Conservation (phyloP, 345 rosid species). For the Gossypium bickii region DNA sequence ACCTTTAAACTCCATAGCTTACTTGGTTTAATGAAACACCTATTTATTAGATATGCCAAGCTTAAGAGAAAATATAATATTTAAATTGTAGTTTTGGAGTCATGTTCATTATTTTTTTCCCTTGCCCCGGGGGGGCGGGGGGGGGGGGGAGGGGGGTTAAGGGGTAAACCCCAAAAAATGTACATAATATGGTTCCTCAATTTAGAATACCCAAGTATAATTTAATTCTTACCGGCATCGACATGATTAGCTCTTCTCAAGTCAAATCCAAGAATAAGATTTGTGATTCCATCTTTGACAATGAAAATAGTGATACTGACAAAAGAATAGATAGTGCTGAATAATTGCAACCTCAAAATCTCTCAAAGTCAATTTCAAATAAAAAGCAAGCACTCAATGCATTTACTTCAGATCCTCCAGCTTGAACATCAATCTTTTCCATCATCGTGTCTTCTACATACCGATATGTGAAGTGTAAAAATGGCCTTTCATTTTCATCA, state of each 20-base stretch:
- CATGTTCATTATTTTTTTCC: neutral
- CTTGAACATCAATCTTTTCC: neutral
- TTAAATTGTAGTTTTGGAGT: neutral
- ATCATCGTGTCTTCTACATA: neutral
- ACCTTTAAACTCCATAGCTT: neutral
- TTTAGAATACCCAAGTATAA: neutral
- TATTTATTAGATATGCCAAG: neutral
- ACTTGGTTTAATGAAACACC: neutral
- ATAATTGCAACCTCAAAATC: neutral
- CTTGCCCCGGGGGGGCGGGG: no score
- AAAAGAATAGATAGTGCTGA: neutral
- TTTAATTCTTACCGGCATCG: neutral
- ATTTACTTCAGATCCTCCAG: neutral
- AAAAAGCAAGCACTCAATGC: neutral
- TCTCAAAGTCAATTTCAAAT: neutral
- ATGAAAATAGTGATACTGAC: neutral
- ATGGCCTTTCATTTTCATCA: conserved; percentile 1
- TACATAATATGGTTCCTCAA: neutral
- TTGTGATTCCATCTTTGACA: conserved; percentile 3
- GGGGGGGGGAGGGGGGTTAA: neutral
- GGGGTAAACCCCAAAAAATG: neutral
- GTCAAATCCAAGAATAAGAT: neutral
- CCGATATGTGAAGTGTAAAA: neutral
- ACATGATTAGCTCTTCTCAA: conserved; percentile 1
- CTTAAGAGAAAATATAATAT: neutral